phyloP scores from a whole-genome alignment of 192 early-diverging fungal genomes.

The Linderina pennispora region DNA sequence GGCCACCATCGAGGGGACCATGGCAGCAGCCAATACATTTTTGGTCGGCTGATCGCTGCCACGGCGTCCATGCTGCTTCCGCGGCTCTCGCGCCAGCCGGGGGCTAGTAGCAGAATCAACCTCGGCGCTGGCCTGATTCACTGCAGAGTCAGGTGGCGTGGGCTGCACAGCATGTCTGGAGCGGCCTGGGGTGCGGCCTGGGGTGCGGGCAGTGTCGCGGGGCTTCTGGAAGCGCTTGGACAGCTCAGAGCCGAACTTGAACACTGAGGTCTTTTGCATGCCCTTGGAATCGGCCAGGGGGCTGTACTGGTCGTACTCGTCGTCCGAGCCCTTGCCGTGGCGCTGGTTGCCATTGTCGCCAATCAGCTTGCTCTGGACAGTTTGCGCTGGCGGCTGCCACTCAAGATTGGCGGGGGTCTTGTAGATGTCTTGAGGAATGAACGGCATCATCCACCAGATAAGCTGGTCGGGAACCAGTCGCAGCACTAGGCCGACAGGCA shows the following conservation, averaged over 20 bases:
- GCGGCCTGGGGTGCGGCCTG: too few relatives aligned
- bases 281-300: slow-evolving; percentile 1
- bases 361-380: slow-evolving; percentile 36
- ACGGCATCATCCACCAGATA: slow-evolving; percentile 48
- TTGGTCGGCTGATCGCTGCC: slow-evolving; percentile 16
- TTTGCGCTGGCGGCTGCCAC: slow-evolving; percentile 45
- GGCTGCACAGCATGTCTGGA: too few relatives aligned
- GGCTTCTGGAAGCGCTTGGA: not conserved
- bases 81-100: slow-evolving; percentile 3
- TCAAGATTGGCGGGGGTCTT: slow-evolving; percentile 41
- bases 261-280: slow-evolving; percentile 1
- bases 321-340: not conserved
- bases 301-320: not conserved
- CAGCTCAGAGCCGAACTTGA: not conserved
- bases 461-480: slow-evolving; percentile 78
- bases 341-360: slow-evolving; percentile 3
- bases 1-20: slow-evolving; percentile 45
- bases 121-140: too few relatives aligned
- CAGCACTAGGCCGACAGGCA: slow-evolving; percentile 82
- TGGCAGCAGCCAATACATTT: slow-evolving; percentile 32
- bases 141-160: too few relatives aligned
- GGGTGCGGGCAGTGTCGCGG: too few relatives aligned
- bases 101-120: not conserved
- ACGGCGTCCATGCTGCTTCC: slow-evolving; percentile 31
- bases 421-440: slow-evolving; percentile 43